These are phyloP conservation scores for Pseudonitzschia multistriata DNA, from an alignment of 108 stramenopile species.

Conservation along the genomic window DNA sequence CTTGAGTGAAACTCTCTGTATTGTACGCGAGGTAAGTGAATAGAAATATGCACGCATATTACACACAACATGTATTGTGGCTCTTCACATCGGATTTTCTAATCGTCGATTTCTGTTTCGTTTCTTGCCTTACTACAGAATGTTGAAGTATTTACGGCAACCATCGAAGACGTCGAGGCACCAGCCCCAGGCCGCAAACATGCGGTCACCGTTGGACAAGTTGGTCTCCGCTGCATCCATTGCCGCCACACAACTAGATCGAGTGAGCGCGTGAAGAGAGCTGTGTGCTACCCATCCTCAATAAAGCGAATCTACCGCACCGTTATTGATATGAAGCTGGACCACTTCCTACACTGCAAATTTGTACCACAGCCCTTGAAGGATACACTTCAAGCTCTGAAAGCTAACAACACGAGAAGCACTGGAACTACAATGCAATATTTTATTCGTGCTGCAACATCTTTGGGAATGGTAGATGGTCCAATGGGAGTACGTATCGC, in stretches of 20 bases:
- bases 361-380: conserved; percentile 76
- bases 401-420: conserved; percentile 70
- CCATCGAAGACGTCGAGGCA: conserved; percentile 75
- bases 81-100: too few species aligned
- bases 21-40: conserved; percentile 69
- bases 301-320: conserved; percentile 86
- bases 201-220: conserved; percentile 79
- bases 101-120: too few species aligned
- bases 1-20: conserved; percentile 82
- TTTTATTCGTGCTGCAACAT: conserved; percentile 74
- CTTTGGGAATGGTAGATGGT: conserved; percentile 79
- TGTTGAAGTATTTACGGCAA: conserved; percentile 86
- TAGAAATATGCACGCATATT: neutral
- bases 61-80: too few species aligned
- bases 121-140: conserved; percentile 27
- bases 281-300: conserved; percentile 86
- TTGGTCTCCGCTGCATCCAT: conserved; percentile 87
- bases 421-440: conserved; percentile 91
- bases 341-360: conserved; percentile 81
- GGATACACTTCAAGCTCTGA: conserved; percentile 62
- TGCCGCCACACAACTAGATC: conserved; percentile 65
- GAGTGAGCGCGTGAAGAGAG: conserved; percentile 84
- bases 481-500: conserved; percentile 61
- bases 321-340: conserved; percentile 92
- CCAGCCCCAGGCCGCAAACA: conserved; percentile 89